A percentile compares a stretch with the other conserved stretches of the same genome.
These are phyloP conservation scores for Cucurbitaria berberidis DNA, from an alignment of 2,329 filamentous ascomycete genomes.

Conservation along the genomic window DNA sequence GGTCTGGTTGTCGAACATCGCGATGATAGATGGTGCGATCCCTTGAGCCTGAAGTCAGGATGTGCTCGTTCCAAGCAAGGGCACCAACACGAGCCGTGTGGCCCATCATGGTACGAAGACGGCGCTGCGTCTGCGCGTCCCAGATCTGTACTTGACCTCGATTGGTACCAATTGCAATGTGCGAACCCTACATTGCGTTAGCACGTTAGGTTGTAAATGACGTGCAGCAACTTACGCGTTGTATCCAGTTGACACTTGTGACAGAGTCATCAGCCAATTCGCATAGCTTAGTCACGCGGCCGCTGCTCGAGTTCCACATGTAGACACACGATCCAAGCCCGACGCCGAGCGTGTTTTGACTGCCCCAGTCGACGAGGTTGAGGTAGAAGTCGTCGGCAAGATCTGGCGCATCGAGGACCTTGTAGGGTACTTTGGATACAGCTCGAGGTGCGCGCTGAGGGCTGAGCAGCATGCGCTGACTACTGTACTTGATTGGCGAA, in stretches of 20 bases:
- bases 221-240: constrained; percentile 63
- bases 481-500: constrained; percentile 90
- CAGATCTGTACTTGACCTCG: constrained; percentile 97
- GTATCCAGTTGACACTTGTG: constrained; percentile 98
- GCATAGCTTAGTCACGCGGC: constrained; percentile 91
- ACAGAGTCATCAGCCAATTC: constrained; percentile 92
- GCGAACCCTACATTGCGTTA: constrained; percentile 68
- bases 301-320: constrained; percentile 95
- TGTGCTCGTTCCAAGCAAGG: constrained; percentile 97
- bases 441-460: constrained; percentile 86
- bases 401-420: constrained; percentile 95
- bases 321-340: constrained; percentile 93
- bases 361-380: constrained; percentile 97
- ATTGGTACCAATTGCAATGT: constrained; percentile 92
- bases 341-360: constrained; percentile 90
- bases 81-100: constrained; percentile 93
- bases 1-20: constrained; percentile 90
- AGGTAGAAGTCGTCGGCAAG: constrained; percentile 97
- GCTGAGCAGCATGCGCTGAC: constrained; percentile 90
- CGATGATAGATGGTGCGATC: constrained; percentile 95
- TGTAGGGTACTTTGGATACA: constrained; percentile 96
- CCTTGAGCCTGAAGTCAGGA: constrained; percentile 91
- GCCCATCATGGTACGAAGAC: constrained; percentile 93
- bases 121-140: constrained; percentile 86
- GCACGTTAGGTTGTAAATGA: background rate